A percentile compares a stretch with the other conserved stretches of the same genome.
Conservation (phyloP, 1,284 basidiomycete species). For the Trametes versicolor region DNA sequence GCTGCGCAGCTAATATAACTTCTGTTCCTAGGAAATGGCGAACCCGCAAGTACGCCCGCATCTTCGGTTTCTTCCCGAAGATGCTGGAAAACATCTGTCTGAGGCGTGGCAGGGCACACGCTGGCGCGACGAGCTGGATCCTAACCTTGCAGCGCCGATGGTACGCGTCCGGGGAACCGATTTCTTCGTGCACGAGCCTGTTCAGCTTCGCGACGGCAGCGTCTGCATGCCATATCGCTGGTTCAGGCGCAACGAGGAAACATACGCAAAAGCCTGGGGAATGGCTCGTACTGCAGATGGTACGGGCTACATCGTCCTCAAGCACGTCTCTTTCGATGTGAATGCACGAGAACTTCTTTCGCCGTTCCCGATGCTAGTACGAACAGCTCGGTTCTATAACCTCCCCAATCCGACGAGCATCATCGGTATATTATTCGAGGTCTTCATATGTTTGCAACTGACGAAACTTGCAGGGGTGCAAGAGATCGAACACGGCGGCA, state of each 20-base stretch:
- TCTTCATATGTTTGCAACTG: not conserved
- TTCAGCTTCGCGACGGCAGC: not conserved
- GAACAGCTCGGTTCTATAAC: too few species aligned
- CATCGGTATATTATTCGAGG: not conserved
- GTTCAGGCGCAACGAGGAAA: conserved; percentile 7
- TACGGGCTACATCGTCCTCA: not conserved
- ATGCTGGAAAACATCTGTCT: conserved; percentile 31
- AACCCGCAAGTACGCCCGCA: conserved; percentile 37
- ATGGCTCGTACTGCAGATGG: not conserved
- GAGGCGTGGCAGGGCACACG: conserved; percentile 40
- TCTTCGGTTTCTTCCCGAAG: conserved; percentile 44
- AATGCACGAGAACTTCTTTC: not conserved
- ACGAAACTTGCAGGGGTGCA: not conserved
- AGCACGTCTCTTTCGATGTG: not conserved
- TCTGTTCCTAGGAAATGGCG: conserved; percentile 42
- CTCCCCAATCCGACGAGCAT: not conserved
- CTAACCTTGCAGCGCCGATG: conserved; percentile 43
- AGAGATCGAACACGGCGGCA: conserved; percentile 3
- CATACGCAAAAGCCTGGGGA: not conserved
- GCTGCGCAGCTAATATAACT: too few species aligned
- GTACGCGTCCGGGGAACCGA: conserved; percentile 36
- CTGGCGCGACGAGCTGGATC: conserved; percentile 41
- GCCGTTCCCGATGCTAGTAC: not conserved
- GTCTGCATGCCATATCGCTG: not conserved
- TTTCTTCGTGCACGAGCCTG: conserved; percentile 35